Conservation (phyloP, 805 yeast genomes). For the Candida ulmi region DNA sequence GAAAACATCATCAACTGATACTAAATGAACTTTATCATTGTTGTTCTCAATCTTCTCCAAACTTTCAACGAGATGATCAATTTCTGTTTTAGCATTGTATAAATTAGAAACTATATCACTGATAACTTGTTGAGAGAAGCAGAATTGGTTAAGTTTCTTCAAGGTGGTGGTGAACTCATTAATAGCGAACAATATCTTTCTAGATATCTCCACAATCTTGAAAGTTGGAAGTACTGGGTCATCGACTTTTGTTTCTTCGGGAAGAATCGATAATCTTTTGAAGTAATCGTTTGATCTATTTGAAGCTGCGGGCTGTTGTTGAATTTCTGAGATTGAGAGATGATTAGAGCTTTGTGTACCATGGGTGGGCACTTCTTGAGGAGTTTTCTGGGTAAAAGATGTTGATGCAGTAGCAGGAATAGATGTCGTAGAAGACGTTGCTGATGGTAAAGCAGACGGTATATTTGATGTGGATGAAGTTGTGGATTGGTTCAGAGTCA, state of each 20-base stretch:
- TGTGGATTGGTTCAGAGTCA: too few species aligned
- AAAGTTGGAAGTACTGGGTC: slow-evolving; percentile 1
- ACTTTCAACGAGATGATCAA: slow-evolving; percentile 51
- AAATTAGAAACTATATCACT: slow-evolving; percentile 47
- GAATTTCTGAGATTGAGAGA: slow-evolving; percentile 32
- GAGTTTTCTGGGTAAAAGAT: too few species aligned
- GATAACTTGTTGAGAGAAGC: slow-evolving; percentile 48
- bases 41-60: slow-evolving; percentile 43
- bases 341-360: slow-evolving; percentile 10
- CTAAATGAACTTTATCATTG: slow-evolving; percentile 4
- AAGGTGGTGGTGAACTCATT: slow-evolving; percentile 61
- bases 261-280: slow-evolving; percentile 57
- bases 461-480: too few species aligned
- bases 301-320: slow-evolving; percentile 23
- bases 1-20: slow-evolving; percentile 30
- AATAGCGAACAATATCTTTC: slow-evolving; percentile 56
- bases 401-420: too few species aligned
- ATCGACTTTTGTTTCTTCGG: slow-evolving; percentile 32
- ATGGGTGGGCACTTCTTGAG: too few species aligned
- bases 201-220: slow-evolving; percentile 39
- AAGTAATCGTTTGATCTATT: slow-evolving; percentile 55
- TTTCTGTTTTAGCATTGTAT: slow-evolving; percentile 46
- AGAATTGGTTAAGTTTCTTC: slow-evolving; percentile 51
- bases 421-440: too few species aligned
- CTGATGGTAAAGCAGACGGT: too few species aligned